Conservation (phyloP, 768 basidiomycete species). For the Tricholoma sp. region DNA sequence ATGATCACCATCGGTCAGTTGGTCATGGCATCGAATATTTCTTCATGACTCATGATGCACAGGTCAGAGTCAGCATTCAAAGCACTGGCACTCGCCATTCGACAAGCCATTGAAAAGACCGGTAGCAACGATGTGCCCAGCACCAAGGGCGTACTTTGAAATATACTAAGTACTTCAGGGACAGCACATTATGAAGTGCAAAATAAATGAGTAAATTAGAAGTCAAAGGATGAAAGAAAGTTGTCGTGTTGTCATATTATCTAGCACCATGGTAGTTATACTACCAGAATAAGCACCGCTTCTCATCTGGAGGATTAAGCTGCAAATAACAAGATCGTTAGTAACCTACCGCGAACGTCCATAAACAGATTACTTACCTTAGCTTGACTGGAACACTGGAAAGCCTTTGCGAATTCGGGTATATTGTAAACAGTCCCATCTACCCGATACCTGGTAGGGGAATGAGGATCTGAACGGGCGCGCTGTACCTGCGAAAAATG, state of each 20-base stretch:
- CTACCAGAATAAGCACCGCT: conserved; percentile 80
- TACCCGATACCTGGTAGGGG: conserved; percentile 72
- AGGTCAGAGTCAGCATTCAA: conserved; percentile 99
- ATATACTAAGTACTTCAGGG: neutral
- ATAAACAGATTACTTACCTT: conserved; percentile 46
- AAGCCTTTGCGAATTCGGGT: conserved; percentile 83
- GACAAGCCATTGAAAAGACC: conserved; percentile 88
- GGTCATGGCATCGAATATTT: neutral
- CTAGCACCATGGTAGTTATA: conserved; percentile 17
- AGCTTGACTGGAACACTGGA: conserved; percentile 70
- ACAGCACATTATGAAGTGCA: too few species aligned
- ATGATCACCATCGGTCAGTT: conserved; percentile 93
- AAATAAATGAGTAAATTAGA: neutral
- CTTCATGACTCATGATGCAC: conserved; percentile 6
- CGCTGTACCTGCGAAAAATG: conserved; percentile 50
- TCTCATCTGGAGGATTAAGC: conserved; percentile 80
- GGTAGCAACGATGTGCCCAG: conserved; percentile 90
- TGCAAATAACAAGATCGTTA: conserved; percentile 21
- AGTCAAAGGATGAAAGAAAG: neutral
- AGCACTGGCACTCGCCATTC: conserved; percentile 91
- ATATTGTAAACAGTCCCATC: conserved; percentile 87
- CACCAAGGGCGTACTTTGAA: conserved; percentile 86
- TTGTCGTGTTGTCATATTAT: neutral
- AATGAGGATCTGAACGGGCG: conserved; percentile 86
- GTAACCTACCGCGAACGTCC: neutral